A percentile compares a stretch with the other conserved stretches of the same genome.
Conservation (phyloP, 176 grass and related monocot species). For the Metroxylon sagu region DNA sequence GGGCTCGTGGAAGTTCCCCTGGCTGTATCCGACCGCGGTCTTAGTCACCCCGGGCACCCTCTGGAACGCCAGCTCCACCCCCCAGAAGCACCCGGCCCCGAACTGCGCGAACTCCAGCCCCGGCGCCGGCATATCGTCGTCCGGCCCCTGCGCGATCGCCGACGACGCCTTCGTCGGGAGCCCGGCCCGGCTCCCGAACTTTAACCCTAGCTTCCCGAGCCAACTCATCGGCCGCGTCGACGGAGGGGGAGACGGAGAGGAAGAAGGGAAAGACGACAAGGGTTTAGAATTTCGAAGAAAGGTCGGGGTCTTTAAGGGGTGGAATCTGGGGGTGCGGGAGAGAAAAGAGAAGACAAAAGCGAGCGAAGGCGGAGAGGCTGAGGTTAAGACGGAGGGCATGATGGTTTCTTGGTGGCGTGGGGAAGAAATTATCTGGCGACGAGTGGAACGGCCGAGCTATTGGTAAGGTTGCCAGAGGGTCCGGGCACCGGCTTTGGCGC, state of each 20-base stretch:
- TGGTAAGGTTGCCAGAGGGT: too few species aligned
- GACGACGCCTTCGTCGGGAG: slow-evolving; percentile 50
- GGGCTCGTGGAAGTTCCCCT: slow-evolving; percentile 75
- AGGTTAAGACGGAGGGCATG: slow-evolving; percentile 57
- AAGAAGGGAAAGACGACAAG: slow-evolving; percentile 16
- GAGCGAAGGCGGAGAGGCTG: slow-evolving; percentile 20
- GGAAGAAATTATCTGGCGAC: slow-evolving; percentile 32
- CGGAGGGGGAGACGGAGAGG: slow-evolving; percentile 8
- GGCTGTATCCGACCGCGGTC: slow-evolving; percentile 91
- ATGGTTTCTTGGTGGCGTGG: slow-evolving; percentile 25
- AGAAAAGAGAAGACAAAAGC: slow-evolving; percentile 19
- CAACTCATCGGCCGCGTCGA: slow-evolving; percentile 58
- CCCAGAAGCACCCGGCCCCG: slow-evolving; percentile 95
- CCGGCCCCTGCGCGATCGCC: slow-evolving; percentile 76
- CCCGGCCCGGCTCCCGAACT: slow-evolving; percentile 40
- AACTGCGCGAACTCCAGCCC: slow-evolving; percentile 85
- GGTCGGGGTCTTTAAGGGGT: neutral
- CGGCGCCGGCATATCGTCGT: slow-evolving; percentile 69
- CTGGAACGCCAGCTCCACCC: slow-evolving; percentile 93
- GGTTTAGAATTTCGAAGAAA: neutral
- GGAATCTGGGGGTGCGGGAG: slow-evolving; percentile 15
- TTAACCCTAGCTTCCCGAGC: slow-evolving; percentile 92
- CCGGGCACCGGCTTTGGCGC: too few species aligned
- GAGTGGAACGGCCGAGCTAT: neutral
- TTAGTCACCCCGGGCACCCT: slow-evolving; percentile 71